Percentiles rank a stretch among this genome's conserved stretches.
Evolutionary conservation across 2,329 filamentous ascomycete genomes (phyloP).

Genomic region (Ophiostoma perfectum): DNA sequence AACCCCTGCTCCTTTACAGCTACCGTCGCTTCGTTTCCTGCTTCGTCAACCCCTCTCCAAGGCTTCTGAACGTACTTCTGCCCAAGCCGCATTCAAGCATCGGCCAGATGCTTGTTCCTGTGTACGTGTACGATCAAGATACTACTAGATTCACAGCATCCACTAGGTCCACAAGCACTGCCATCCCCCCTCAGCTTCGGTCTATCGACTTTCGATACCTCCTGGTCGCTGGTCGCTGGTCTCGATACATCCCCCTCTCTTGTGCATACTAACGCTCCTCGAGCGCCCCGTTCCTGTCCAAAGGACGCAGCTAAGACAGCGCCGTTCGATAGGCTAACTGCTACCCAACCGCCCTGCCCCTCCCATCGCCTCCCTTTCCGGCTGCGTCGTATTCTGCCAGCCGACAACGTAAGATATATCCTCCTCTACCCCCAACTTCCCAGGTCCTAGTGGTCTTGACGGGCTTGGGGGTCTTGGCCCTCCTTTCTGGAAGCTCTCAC

Average conservation of each 20-base stretch:
- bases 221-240: not conserved
- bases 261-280: slow-evolving; percentile 16
- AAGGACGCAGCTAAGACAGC: slow-evolving; percentile 19
- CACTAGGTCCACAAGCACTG: slow-evolving; percentile 6
- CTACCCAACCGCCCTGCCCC: slow-evolving; percentile 15
- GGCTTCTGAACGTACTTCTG: not conserved
- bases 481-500: not conserved
- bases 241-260: slow-evolving; percentile 10
- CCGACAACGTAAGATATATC: not conserved
- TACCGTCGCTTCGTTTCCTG: not conserved
- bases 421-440: no score
- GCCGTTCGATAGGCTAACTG: slow-evolving; percentile 19
- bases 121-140: not conserved
- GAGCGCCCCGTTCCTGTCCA: slow-evolving; percentile 21
- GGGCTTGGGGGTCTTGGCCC: not conserved
- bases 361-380: not conserved
- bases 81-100: not conserved
- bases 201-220: not conserved
- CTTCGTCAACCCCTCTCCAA: not conserved
- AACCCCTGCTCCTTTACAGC: not conserved
- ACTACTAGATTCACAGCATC: not conserved
- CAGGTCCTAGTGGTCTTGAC: not conserved
- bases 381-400: not conserved
- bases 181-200: not conserved
- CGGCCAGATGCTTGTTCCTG: not conserved